phyloP scores from a whole-genome alignment of 129 eudicot genomes.

The Silybum marianum region DNA sequence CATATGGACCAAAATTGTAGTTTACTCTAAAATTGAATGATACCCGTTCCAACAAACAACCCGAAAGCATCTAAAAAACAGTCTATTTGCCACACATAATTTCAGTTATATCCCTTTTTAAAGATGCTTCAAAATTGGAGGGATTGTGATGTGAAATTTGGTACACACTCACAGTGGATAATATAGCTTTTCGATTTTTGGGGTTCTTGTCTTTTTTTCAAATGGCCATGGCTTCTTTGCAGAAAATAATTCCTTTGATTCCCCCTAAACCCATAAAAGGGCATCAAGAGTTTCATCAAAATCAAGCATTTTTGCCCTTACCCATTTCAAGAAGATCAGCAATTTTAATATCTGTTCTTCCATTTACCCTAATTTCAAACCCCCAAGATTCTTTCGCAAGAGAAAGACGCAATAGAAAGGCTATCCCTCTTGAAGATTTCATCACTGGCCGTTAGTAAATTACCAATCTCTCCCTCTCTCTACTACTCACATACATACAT shows the following conservation, averaged over 20 bases:
- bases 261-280: conserved; percentile 29
- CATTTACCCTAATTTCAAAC: conserved; percentile 45
- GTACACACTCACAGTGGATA: conserved; percentile 25
- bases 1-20: not conserved
- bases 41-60: not conserved
- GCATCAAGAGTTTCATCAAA: conserved; percentile 10
- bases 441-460: conserved; percentile 57
- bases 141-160: conserved; percentile 12
- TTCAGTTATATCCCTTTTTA: not conserved
- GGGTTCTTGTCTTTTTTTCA: conserved; percentile 19
- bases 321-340: conserved; percentile 78
- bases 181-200: conserved; percentile 4
- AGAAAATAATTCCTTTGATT: conserved; percentile 22
- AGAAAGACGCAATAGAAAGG: conserved; percentile 74
- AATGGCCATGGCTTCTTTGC: conserved; percentile 52
- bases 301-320: conserved; percentile 29
- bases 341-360: conserved; percentile 53
- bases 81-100: not conserved
- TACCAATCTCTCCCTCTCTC: not conserved
- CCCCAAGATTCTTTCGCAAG: conserved; percentile 69
- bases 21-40: not conserved
- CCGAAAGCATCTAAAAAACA: not conserved
- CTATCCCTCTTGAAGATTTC: conserved; percentile 87
- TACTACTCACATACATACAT: not conserved
- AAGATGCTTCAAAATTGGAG: conserved; percentile 2